Base-by-base conservation (phyloP, 2,329 filamentous ascomycete genomes). In the Aureobasidium uvarum region DNA sequence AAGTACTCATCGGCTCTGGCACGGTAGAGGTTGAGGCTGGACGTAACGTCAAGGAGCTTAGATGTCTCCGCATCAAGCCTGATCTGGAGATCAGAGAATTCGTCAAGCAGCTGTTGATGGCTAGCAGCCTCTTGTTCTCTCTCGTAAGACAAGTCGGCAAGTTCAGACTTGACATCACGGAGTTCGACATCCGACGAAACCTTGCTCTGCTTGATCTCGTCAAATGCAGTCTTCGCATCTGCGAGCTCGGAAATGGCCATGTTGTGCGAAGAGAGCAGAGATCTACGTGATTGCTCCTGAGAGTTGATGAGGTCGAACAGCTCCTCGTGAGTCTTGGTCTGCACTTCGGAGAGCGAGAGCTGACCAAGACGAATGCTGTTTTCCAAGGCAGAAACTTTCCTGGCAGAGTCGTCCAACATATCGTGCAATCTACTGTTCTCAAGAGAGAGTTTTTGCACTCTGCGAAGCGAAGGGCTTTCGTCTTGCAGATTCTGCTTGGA, bases 1-100 rank as follows among this genome's bases (percentile, higher is more conserved):
- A 97, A 99, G 77, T 99, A 98, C 75, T 98, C 94, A 73, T 98
- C 92, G 4, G 94, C 90, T 50, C 94, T 88, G 68, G 86, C 87
- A 83, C 96, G 97, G 83, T 98, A 99, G 68, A 97, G 80, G 67
- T 87, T 88, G 48, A 98, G 84, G 75, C 90, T 96, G 3, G 92
- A 89, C 8, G 86, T 87, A 51, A 96, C 87, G 75, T 99, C 94
- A 33, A 88, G 85, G 33, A 94, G 83, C 75, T 90, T 94, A 0
- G 92, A 96, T 0, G 87, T 86, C 78, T 98, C 95, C 6, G 90
- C 89, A 74, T 98, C 95, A 18, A 98, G 84, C 52, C 92, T 87
- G 71, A 98, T 96, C 73, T 98, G 95, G 56, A 98, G 82, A 72
- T 98, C 95, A 1, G 93, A 88, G 76, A 94, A 96, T 74, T 98